Evolutionary conservation across 768 basidiomycete genomes (phyloP).

Genomic region (Tulasnella sp.): DNA sequence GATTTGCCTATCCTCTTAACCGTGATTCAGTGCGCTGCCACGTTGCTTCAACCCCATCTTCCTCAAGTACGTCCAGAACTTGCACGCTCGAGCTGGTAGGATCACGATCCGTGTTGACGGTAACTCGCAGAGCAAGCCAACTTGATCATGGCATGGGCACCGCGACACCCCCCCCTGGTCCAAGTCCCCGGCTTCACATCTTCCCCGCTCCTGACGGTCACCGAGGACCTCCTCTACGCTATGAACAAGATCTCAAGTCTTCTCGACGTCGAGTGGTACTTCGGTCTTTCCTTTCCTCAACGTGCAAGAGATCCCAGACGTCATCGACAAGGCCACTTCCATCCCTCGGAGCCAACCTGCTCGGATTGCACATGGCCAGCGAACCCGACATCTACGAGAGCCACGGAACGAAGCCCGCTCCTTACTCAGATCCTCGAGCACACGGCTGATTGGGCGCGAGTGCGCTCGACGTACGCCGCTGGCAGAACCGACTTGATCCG

Average conservation of each 20-base stretch:
- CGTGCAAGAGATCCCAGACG: neutral
- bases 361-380: conserved; percentile 46
- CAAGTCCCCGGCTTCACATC: conserved; percentile 41
- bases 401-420: conserved; percentile 32
- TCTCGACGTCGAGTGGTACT: conserved; percentile 38
- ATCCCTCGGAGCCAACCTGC: conserved; percentile 29
- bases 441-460: conserved; percentile 31
- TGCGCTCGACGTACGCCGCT: conserved; percentile 10
- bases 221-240: conserved; percentile 40
- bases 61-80: too few species aligned
- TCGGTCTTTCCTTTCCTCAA: conserved; percentile 36
- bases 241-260: conserved; percentile 37
- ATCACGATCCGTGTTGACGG: conserved; percentile 71
- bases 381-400: conserved; percentile 60
- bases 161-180: conserved; percentile 35
- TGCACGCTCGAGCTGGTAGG: conserved; percentile 53
- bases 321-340: neutral
- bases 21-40: too few species aligned
- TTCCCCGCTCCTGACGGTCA: conserved; percentile 42
- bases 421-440: conserved; percentile 35
- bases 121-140: conserved; percentile 71
- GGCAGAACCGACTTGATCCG: conserved; percentile 32
- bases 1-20: too few species aligned
- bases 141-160: conserved; percentile 43
- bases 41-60: too few species aligned